Conservation (phyloP, 108 stramenopile genomes). For the Nitzschia sp. region DNA sequence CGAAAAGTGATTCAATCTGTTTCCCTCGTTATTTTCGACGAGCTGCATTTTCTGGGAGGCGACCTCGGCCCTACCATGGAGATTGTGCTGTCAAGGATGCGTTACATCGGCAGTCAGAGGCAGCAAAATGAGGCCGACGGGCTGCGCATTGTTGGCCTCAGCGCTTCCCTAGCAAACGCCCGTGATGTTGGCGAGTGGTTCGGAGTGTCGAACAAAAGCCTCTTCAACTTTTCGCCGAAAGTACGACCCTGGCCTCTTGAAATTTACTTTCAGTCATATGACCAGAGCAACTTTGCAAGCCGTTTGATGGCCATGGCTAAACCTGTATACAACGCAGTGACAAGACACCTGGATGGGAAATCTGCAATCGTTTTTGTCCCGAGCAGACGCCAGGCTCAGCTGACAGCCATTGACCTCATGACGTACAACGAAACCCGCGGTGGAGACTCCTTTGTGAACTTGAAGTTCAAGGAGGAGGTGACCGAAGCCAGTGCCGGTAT, state of each 20-base stretch:
- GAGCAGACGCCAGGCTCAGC: constrained; percentile 94
- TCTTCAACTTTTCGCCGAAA: constrained; percentile 96
- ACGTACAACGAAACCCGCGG: constrained; percentile 83
- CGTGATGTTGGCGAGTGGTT: constrained; percentile 98
- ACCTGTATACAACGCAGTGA: constrained; percentile 90
- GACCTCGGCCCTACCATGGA: constrained; percentile 90
- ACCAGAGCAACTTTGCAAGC: constrained; percentile 88
- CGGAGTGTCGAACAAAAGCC: constrained; percentile 83
- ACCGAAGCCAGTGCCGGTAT: constrained; percentile 29
- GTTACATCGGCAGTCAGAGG: constrained; percentile 85
- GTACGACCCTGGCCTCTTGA: constrained; percentile 94
- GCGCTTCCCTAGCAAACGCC: constrained; percentile 95
- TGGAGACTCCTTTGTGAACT: constrained; percentile 46
- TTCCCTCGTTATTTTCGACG: constrained; percentile 92
- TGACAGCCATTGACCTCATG: constrained; percentile 98
- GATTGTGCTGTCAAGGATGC: constrained; percentile 95
- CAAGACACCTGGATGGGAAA: constrained; percentile 71
- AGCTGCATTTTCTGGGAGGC: constrained; percentile 96
- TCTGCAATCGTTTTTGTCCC: constrained; percentile 92
- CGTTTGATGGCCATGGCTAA: constrained; percentile 97
- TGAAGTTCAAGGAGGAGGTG: constrained; percentile 28
- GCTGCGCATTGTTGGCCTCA: constrained; percentile 91
- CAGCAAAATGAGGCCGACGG: constrained; percentile 45
- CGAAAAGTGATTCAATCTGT: constrained; percentile 92
- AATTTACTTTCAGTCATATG: constrained; percentile 93